Conservation (phyloP, 139 green algal genomes). For the Tetraselmis striata region DNA sequence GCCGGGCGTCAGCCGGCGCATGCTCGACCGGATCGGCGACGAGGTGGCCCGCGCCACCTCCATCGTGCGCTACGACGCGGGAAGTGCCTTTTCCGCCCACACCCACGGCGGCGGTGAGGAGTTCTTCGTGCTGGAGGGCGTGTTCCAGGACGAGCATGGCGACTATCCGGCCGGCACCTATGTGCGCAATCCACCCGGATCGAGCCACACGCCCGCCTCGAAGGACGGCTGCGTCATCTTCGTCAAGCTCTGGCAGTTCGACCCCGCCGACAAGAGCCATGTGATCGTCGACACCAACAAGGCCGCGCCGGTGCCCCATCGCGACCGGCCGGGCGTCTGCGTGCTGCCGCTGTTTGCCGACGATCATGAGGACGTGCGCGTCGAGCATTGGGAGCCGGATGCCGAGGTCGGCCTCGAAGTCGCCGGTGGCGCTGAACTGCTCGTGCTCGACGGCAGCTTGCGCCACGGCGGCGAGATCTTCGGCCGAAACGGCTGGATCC, state of each 20-base stretch:
- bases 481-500: too few relatives aligned
- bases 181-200: conserved; percentile 5
- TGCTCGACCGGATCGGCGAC: conserved; percentile 6
- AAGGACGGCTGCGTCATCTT: conserved; percentile 10
- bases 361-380: too few relatives aligned
- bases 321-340: too few relatives aligned
- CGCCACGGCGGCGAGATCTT: too few relatives aligned
- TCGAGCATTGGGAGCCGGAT: too few relatives aligned
- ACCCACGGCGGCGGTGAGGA: conserved; percentile 9
- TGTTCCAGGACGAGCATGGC: conserved; percentile 8
- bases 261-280: too few relatives aligned
- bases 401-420: too few relatives aligned
- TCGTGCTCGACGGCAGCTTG: too few relatives aligned
- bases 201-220: conserved; percentile 3
- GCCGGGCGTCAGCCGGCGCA: conserved; percentile 1
- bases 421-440: too few relatives aligned
- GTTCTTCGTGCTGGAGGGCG: conserved; percentile 11
- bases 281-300: too few relatives aligned
- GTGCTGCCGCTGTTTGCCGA: too few relatives aligned
- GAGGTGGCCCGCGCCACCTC: conserved; percentile 4
- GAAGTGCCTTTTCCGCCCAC: conserved; percentile 5
- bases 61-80: conserved; percentile 10
- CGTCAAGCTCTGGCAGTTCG: conserved; percentile 18
- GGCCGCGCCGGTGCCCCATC: too few relatives aligned
- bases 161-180: conserved; percentile 10